Evolutionary conservation across 108 stramenopile species (phyloP).

Genomic region (Schizochytrium sp.): DNA sequence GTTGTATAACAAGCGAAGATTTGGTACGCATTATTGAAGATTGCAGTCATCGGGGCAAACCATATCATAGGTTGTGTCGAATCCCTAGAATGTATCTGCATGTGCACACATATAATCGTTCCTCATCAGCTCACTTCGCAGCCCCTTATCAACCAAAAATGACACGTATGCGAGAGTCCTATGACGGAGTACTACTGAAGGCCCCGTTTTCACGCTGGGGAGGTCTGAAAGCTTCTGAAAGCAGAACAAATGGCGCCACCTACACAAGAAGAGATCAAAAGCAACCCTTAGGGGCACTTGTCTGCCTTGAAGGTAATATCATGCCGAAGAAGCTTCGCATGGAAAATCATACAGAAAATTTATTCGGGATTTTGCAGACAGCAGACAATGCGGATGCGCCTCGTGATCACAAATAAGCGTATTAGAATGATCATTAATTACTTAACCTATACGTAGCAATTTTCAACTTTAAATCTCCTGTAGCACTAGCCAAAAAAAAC

Average conservation of each 20-base stretch:
- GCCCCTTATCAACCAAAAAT: neutral
- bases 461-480: neutral
- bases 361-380: neutral
- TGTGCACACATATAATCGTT: neutral
- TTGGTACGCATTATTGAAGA: neutral
- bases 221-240: neutral
- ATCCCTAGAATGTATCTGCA: neutral
- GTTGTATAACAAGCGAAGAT: neutral
- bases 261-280: neutral
- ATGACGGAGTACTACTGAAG: neutral
- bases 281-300: neutral
- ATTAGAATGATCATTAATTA: too few relatives aligned
- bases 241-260: neutral
- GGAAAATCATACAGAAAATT: neutral
- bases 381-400: too few relatives aligned
- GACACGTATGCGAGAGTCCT: slow-evolving; percentile 25
- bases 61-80: neutral
- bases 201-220: slow-evolving; percentile 37
- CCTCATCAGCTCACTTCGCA: neutral
- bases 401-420: too few relatives aligned
- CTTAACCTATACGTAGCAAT: too few relatives aligned
- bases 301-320: neutral
- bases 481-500: neutral
- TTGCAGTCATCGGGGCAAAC: too few relatives aligned
- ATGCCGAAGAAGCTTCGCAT: neutral